Evolutionary conservation across 352 stramenopile genomes (phyloP), one percentile per base, ranked within the genome.

Genomic region (Phytopythium montanum): DNA sequence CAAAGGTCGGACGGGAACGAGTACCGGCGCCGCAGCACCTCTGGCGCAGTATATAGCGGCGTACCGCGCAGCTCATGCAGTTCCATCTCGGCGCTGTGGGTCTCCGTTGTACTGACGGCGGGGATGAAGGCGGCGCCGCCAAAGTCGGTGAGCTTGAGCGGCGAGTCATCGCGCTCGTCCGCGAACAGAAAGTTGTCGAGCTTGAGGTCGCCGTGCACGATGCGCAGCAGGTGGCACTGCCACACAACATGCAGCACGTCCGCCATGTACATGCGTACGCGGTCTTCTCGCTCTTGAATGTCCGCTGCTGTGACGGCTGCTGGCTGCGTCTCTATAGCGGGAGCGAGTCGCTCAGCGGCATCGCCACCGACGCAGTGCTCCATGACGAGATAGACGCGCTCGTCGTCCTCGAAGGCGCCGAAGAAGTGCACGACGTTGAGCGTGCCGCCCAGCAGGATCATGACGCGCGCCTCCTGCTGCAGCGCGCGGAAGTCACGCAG

Each of bases 371-470:
- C 69, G 60, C 83, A 93, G 38, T 87, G 76, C 57, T 93, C 83
- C 80, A 93, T 91, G 33, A 93, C 79, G 19, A 93, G 65, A 38
- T 87, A 93, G 16, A 93, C 83, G 67, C 61, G 81, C 23, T 56
- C 53, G 38, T 90, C 76, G 56, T 93, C 83, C 59, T 93, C 83
- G 54, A 90, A 93, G 6, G 79, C 81, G 36, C 83, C 83, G 57
- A 90, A 90, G 54, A 90, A 93, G 51, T 93, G 83, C 54, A 93
- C 83, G 19, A 90, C 83, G 52, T 93, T 90, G 28, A 93, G 72
- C 33, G 83, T 93, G 12, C 83, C 83, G 25, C 83, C 79, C 9
- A 93, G 67, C 36, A 93, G 54, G 53, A 81, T 68, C 83, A 93
- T 93, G 73, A 91, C 90, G 48, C 73, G 73, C 26, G 68, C 75